Base-by-base conservation (phyloP, 129 eudicot genomes). In the Chrysanthemum makinoi region DNA sequence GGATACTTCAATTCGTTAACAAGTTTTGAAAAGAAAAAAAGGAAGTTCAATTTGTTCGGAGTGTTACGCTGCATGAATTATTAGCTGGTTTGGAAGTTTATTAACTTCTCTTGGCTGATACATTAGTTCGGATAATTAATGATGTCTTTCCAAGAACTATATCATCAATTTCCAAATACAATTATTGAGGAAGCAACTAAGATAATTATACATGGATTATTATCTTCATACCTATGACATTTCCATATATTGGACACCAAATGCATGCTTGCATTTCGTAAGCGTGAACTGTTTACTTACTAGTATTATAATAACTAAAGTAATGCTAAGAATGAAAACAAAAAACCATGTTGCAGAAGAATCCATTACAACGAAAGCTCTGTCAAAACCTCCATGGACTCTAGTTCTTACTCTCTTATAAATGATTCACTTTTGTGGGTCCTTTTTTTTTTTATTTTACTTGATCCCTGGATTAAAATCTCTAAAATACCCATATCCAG, bases 331-430 rank as follows among this genome's bases (percentile, higher is more conserved):
- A 68, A 68, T 73, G 72, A 69, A 81, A 81, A 62, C 75, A 69
- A 81, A 69, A 61, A 54, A 60, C 69, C 39, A 59, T 79, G 79
- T 82, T 49, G 65, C 79, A 73, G 67, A 72, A 79, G 78, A 80
- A 83, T 86, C 82, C 92, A 82, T 58, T 56, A 73, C 77, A 77
- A 72, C 73, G 81, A 84, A 73, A 81, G 80, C 80, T 68, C 81
- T 75, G 80, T 65, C 84, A 72, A 84, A 68, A 53, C 77, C 75
- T 79, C 76, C 65, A 76, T 81, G 86, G 84, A 83, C 68, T 79
- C 75, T 79, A 81, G 75, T 76, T 72, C 82, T 57, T 16, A 52
- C 18, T 62, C 62, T 58, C 77, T 75, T 56, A 72, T 76, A 65
- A 70, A 87, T 84, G 72, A 79, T 74, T 82, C 85, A 79, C 44